Conservation (phyloP, 169 alveolate species). For the Plasmodium gaboni region DNA sequence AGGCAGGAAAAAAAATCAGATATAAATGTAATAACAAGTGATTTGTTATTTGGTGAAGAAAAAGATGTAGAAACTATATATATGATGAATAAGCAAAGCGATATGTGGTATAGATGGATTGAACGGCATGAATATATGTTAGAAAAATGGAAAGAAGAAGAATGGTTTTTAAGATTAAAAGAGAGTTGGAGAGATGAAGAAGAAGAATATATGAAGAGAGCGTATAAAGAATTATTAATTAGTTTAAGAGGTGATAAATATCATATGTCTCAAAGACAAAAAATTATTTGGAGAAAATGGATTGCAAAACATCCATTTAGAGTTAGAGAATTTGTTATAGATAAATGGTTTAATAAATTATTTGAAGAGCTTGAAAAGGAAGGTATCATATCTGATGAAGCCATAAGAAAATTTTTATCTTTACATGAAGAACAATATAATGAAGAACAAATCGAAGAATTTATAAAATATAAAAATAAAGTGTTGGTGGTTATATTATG, state of each 20-base stretch:
- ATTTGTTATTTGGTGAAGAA: neutral
- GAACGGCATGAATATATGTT: neutral
- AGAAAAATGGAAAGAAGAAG: slow-evolving; percentile 2
- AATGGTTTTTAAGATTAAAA: neutral
- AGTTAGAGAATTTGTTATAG: neutral
- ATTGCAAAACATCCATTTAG: neutral
- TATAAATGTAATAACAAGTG: neutral
- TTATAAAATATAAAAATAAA: neutral
- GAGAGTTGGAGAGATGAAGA: too few relatives aligned
- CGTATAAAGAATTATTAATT: neutral
- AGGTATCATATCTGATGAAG: neutral
- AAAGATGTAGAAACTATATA: too few relatives aligned
- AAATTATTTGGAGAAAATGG: neutral
- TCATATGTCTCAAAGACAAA: neutral
- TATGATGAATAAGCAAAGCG: neutral
- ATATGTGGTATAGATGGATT: neutral
- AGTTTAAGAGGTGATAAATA: neutral
- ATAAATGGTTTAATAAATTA: neutral
- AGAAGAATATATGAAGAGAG: neutral
- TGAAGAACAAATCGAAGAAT: neutral
- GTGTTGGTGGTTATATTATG: neutral
- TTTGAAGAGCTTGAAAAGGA: neutral
- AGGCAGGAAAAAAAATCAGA: neutral
- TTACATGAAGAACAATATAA: neutral
- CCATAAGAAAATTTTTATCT: too few relatives aligned